Evolutionary conservation across 1,284 basidiomycete genomes (phyloP).

Genomic region (Lentinus polychrous): DNA sequence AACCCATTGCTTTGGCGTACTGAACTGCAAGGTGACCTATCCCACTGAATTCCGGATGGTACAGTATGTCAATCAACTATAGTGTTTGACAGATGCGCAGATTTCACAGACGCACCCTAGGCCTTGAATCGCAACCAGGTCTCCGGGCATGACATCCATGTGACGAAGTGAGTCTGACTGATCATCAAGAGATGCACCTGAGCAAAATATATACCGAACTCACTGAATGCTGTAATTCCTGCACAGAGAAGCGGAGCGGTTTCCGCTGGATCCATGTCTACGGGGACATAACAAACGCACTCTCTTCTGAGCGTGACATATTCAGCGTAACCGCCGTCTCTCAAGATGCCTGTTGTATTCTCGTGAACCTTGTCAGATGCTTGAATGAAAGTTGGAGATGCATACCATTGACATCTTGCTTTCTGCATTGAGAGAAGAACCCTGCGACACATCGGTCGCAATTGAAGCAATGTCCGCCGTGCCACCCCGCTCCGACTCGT

Average conservation of each 20-base stretch:
- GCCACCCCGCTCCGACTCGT: conserved; percentile 23
- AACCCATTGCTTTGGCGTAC: conserved; percentile 10
- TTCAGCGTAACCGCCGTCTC: conserved; percentile 29
- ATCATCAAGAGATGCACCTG: background rate
- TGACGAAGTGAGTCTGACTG: conserved; percentile 26
- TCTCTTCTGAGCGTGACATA: conserved; percentile 28
- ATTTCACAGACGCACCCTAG: conserved; percentile 21
- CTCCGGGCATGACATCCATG: conserved; percentile 22
- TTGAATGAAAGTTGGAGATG: conserved; percentile 8
- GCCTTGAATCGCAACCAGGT: conserved; percentile 31
- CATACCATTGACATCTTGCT: conserved; percentile 8
- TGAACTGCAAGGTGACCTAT: conserved; percentile 11
- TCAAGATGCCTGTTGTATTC: conserved; percentile 20
- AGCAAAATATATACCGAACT: background rate
- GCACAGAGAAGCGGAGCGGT: conserved; percentile 34
- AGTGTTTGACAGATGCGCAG: background rate
- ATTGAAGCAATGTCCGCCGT: conserved; percentile 21
- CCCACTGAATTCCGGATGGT: conserved; percentile 1
- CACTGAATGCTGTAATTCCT: conserved; percentile 25
- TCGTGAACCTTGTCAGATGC: background rate
- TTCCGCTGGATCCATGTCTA: conserved; percentile 28
- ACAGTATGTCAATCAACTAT: too few species aligned
- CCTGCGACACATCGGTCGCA: conserved; percentile 19
- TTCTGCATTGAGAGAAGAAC: conserved; percentile 14
- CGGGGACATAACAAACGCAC: conserved; percentile 25